Conservation (phyloP, 805 yeast species). For the Kazachstania kunashirensis region DNA sequence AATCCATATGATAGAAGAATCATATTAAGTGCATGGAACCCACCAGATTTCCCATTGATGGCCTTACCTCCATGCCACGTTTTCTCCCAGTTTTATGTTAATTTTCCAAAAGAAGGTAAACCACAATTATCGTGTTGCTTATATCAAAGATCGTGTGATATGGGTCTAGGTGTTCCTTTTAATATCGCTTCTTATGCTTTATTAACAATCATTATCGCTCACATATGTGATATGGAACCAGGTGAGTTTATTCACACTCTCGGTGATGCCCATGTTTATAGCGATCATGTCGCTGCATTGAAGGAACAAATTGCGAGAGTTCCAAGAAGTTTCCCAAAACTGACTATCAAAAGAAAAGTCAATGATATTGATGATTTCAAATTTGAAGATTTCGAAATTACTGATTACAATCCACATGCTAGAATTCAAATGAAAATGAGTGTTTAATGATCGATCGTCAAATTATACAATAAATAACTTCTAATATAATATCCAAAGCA, state of each 20-base stretch:
- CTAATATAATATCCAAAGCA: too few species aligned
- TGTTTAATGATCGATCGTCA: slow-evolving; percentile 56
- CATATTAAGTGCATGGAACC: slow-evolving; percentile 96
- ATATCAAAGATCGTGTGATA: slow-evolving; percentile 97
- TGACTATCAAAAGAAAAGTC: slow-evolving; percentile 59
- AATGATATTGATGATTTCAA: slow-evolving; percentile 74
- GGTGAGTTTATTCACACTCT: slow-evolving; percentile 92
- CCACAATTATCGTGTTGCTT: slow-evolving; percentile 78
- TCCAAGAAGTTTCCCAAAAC: slow-evolving; percentile 75
- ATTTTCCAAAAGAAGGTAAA: slow-evolving; percentile 48
- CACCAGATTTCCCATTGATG: slow-evolving; percentile 88
- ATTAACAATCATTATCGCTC: slow-evolving; percentile 89
- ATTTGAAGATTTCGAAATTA: slow-evolving; percentile 78
- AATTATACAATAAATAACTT: too few species aligned
- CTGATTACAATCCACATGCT: slow-evolving; percentile 69
- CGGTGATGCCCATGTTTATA: slow-evolving; percentile 95
- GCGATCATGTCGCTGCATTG: slow-evolving; percentile 87
- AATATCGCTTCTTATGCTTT: slow-evolving; percentile 95
- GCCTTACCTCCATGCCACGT: slow-evolving; percentile 99
- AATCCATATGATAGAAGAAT: slow-evolving; percentile 94
- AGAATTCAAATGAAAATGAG: slow-evolving; percentile 96
- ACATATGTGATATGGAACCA: slow-evolving; percentile 87
- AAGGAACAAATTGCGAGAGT: slow-evolving; percentile 65
- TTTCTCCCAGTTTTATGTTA: slow-evolving; percentile 89
- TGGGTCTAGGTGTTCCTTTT: slow-evolving; percentile 99